phyloP scores from a whole-genome alignment of 2,329 filamentous ascomycete species.

The Sclerotinia borealis region DNA sequence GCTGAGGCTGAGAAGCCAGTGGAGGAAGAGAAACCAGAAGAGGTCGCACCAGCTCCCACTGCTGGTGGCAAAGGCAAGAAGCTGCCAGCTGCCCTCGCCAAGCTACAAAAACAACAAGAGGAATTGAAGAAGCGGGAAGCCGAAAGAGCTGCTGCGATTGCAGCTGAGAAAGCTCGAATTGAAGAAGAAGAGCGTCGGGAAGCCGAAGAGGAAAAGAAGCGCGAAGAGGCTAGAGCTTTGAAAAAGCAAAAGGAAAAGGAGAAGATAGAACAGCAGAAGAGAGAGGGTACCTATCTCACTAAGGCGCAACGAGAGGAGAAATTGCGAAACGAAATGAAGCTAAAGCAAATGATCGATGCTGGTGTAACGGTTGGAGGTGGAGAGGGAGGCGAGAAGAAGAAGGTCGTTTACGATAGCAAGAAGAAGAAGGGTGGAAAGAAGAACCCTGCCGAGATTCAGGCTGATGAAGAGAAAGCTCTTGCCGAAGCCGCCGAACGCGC shows the following conservation, averaged over 20 bases:
- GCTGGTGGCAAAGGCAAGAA: slow-evolving; percentile 80
- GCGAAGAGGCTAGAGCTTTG: slow-evolving; percentile 65
- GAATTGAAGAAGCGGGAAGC: slow-evolving; percentile 61
- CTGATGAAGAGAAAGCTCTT: slow-evolving; percentile 72
- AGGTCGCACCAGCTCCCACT: slow-evolving; percentile 37
- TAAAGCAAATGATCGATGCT: slow-evolving; percentile 79
- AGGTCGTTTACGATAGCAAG: slow-evolving; percentile 67
- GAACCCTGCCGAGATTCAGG: slow-evolving; percentile 45
- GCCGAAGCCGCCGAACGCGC: slow-evolving; percentile 74
- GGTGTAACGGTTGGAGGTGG: slow-evolving; percentile 65
- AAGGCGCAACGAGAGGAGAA: slow-evolving; percentile 82
- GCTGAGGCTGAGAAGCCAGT: slow-evolving; percentile 50
- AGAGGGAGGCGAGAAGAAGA: slow-evolving; percentile 51
- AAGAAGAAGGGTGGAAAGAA: slow-evolving; percentile 66
- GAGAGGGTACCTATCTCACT: slow-evolving; percentile 79
- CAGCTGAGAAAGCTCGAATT: slow-evolving; percentile 58
- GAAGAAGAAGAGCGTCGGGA: slow-evolving; percentile 60
- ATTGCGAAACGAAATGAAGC: slow-evolving; percentile 68
- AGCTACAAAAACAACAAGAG: slow-evolving; percentile 79
- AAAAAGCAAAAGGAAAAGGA: slow-evolving; percentile 87
- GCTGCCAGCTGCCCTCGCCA: slow-evolving; percentile 64
- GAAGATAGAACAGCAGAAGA: slow-evolving; percentile 79
- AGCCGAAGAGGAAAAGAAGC: slow-evolving; percentile 62
- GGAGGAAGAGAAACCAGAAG: slow-evolving; percentile 43
- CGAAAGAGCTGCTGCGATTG: slow-evolving; percentile 50